Conservation (phyloP, 2,329 filamentous ascomycete genomes). For the Metarhizium guizhouense region DNA sequence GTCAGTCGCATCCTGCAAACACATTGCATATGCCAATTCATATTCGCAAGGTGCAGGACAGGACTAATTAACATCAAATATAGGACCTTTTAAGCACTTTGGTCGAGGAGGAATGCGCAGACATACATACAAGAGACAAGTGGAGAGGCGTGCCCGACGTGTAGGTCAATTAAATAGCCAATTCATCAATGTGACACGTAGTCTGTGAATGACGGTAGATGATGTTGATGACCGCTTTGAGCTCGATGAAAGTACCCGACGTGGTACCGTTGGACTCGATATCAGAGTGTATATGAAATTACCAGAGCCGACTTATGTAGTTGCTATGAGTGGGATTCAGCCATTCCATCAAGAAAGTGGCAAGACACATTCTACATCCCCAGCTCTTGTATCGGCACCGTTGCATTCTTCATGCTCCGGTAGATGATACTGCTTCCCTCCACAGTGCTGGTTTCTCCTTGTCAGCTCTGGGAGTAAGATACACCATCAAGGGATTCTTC, state of each 20-base stretch:
- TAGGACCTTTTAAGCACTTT: neutral
- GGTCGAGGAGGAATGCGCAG: too few relatives aligned
- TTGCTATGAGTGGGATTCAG: too few relatives aligned
- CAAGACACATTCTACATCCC: neutral
- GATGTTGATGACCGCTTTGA: neutral
- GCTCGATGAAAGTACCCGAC: neutral
- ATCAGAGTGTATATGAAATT: neutral
- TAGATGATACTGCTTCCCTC: neutral
- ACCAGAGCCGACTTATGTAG: neutral
- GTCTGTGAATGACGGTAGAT: neutral
- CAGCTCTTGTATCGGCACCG: too few relatives aligned
- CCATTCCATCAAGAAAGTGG: neutral
- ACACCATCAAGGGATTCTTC: conserved; percentile 2
- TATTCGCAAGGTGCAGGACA: neutral
- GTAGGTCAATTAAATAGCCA: too few relatives aligned
- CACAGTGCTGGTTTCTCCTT: neutral
- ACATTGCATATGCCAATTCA: neutral
- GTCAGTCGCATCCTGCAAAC: neutral
- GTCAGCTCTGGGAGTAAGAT: neutral
- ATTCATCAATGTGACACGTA: too few relatives aligned
- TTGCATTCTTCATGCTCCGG: too few relatives aligned
- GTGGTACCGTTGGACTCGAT: neutral
- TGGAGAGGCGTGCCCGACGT: too few relatives aligned
- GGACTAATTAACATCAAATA: neutral
- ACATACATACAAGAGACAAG: too few relatives aligned